These are phyloP conservation scores for Komagataella populi DNA, from an alignment of 805 yeast species.

Conservation along the genomic window DNA sequence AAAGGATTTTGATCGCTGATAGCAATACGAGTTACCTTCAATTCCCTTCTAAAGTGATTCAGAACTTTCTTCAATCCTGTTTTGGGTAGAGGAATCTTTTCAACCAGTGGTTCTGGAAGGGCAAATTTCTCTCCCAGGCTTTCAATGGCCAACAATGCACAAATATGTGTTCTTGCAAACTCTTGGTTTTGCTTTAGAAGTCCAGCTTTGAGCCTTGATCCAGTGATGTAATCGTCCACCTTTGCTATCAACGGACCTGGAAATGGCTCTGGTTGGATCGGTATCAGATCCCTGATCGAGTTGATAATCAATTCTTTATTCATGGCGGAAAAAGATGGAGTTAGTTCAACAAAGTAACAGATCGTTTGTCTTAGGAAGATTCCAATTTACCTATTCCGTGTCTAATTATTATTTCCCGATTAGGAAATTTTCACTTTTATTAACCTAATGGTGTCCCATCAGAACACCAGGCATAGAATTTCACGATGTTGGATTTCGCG, in stretches of 20 bases:
- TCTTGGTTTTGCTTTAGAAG: slow-evolving; percentile 38
- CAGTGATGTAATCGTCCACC: slow-evolving; percentile 32
- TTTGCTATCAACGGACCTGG: slow-evolving; percentile 26
- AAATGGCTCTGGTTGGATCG: slow-evolving; percentile 28
- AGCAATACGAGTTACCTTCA: slow-evolving; percentile 16
- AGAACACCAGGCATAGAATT: background rate
- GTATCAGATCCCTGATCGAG: slow-evolving; percentile 35
- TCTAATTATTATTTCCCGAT: background rate
- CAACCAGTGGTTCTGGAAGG: slow-evolving; percentile 33
- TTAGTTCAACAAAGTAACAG: background rate
- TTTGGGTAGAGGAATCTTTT: slow-evolving; percentile 45
- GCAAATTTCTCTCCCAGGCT: slow-evolving; percentile 26
- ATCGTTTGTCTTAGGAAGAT: background rate
- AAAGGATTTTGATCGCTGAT: background rate
- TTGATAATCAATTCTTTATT: slow-evolving; percentile 16
- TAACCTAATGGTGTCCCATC: background rate
- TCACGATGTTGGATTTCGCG: background rate
- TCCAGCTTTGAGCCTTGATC: slow-evolving; percentile 33
- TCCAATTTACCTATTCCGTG: background rate
- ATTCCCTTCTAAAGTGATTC: slow-evolving; percentile 27
- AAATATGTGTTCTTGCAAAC: slow-evolving; percentile 51
- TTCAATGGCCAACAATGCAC: slow-evolving; percentile 50
- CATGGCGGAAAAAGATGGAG: slow-evolving; percentile 8
- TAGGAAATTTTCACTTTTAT: background rate
- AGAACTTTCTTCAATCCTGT: slow-evolving; percentile 25